phyloP scores from a whole-genome alignment of 225 moss, liverwort and hornwort species.

The Bryum argenteum region DNA sequence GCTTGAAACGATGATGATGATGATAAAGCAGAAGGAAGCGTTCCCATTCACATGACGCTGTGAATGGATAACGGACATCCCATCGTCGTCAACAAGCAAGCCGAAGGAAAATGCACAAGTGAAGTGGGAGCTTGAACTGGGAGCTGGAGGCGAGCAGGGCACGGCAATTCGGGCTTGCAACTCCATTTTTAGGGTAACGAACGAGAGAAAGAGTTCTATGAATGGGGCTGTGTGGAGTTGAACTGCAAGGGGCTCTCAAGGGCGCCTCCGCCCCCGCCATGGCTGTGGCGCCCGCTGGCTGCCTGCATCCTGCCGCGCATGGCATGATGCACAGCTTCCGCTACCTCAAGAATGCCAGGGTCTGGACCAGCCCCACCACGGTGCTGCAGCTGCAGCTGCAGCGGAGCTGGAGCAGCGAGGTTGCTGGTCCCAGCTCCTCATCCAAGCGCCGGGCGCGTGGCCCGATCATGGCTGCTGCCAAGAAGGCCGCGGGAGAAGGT shows the following conservation, averaged over 20 bases:
- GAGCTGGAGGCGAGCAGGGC: neutral
- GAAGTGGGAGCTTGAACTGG: neutral
- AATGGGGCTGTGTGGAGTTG: slow-evolving; percentile 36
- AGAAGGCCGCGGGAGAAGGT: slow-evolving; percentile 71
- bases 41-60: slow-evolving; percentile 23
- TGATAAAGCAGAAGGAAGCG: neutral
- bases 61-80: slow-evolving; percentile 38
- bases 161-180: slow-evolving; percentile 9
- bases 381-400: neutral
- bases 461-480: slow-evolving; percentile 81
- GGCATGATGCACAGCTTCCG: slow-evolving; percentile 43
- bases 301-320: slow-evolving; percentile 30
- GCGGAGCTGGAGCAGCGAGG: slow-evolving; percentile 30
- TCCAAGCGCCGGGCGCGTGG: slow-evolving; percentile 86
- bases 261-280: slow-evolving; percentile 18
- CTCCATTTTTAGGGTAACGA: slow-evolving; percentile 33
- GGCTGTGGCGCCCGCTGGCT: slow-evolving; percentile 38
- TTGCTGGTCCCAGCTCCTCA: slow-evolving; percentile 21
- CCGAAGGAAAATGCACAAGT: neutral
- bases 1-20: neutral
- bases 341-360: slow-evolving; percentile 11
- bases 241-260: neutral
- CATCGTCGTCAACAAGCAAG: neutral
- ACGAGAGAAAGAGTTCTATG: slow-evolving; percentile 15
- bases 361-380: slow-evolving; percentile 30